These are phyloP conservation scores for Croton setiger DNA, from an alignment of 441 rosid species.

Conservation along the genomic window DNA sequence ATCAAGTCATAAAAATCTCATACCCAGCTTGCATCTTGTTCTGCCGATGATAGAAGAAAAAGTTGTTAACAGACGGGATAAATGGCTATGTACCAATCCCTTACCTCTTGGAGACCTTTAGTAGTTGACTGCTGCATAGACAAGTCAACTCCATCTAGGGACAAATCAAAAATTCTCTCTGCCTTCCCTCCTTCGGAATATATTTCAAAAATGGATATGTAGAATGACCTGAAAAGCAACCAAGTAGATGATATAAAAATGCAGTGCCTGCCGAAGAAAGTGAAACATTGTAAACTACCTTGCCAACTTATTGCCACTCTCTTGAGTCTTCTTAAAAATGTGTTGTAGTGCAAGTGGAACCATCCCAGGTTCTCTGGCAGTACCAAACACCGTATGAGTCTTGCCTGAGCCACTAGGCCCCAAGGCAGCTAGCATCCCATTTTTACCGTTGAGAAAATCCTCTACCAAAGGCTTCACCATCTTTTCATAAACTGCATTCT, in stretches of 20 bases:
- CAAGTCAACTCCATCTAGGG: constrained; percentile 58
- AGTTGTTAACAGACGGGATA: neutral
- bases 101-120: constrained; percentile 75
- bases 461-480: constrained; percentile 56
- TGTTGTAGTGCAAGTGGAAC: constrained; percentile 61
- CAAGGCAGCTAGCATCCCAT: constrained; percentile 82
- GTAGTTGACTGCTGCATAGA: constrained; percentile 63
- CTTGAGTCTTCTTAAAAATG: constrained; percentile 41
- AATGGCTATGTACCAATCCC: neutral
- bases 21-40: constrained; percentile 15
- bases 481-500: constrained; percentile 34
- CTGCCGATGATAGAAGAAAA: neutral
- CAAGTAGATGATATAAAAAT: constrained; percentile 3
- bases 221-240: constrained; percentile 49
- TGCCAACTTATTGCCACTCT: constrained; percentile 18
- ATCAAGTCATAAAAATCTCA: constrained; percentile 16
- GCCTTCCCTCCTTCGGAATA: constrained; percentile 71
- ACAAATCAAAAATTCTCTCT: constrained; percentile 69
- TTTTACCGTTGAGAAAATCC: constrained; percentile 68
- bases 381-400: constrained; percentile 88
- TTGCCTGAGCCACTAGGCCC: constrained; percentile 95
- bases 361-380: constrained; percentile 70
- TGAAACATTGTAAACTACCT: constrained; percentile 34
- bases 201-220: constrained; percentile 81
- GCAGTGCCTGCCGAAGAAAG: neutral